Evolutionary conservation across 257 asterid genomes (phyloP), one percentile per base, ranked within the genome.

Genomic region (Eustoma russellianum): DNA sequence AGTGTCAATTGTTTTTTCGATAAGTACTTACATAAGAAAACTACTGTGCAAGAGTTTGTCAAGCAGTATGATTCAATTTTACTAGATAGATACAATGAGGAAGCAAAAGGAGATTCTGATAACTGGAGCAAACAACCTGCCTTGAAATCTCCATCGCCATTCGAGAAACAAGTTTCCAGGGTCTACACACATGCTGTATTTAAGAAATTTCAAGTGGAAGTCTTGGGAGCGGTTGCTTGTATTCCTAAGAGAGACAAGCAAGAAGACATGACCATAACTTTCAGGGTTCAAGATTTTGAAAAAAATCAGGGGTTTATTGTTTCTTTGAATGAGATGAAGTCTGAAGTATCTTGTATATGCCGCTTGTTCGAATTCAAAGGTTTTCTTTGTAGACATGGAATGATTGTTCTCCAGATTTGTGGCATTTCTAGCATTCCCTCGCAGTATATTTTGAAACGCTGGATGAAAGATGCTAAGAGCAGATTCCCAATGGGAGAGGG

Each of bases 211-310:
- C 95, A 91, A 70, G 63, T 75, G 33, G 97, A 91, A 74, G 95
- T 88, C 40, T 67, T 91, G 84, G 97, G 95, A 63, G 97, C 93
- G 9, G 95, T 81, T 47, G 98, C 95, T 59, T 91, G 98, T 76
- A 75, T 72, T 41, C 98, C 95, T 41, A 87, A 73, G 82, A 73
- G 65, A 59, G 90, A 75, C 70, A 81, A 59, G 67, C 81, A 73
- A 65, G 83, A 79, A 17, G 95, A 73, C 58, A 59, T 64, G 50
- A 68, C 64, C 9, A 30, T 72, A 43, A 79, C 79, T 48, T 91
- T 66, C 59, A 85, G 74, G 68, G 94, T 91, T 61, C 77, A 82
- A 65, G 98, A 91, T 76, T 85, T 74, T 60, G 94, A 87, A 59
- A 77, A 81, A 72, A 58, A 66, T 56, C 94, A 80, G 70, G 95